phyloP scores from a whole-genome alignment of 129 eudicot genomes.

The Chrysanthemum lavandulifolium region DNA sequence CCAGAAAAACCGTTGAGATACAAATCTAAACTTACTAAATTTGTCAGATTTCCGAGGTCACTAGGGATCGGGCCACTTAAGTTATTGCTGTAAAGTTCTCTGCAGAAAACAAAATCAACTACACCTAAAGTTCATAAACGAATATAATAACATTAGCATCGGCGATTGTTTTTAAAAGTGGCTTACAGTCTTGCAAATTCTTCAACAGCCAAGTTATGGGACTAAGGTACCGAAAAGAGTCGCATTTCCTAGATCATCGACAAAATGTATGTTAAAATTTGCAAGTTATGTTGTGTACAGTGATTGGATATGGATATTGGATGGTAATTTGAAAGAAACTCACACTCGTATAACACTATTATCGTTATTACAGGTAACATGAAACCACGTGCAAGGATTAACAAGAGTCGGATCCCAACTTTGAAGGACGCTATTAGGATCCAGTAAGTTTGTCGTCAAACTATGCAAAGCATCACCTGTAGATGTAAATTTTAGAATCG shows the following conservation, averaged over 20 bases:
- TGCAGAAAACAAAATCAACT: conserved; percentile 29
- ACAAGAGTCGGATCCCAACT: conserved; percentile 95
- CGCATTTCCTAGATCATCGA: conserved; percentile 95
- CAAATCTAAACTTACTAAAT: conserved; percentile 87
- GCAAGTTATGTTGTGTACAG: background rate
- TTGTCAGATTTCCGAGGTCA: conserved; percentile 86
- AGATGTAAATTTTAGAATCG: background rate
- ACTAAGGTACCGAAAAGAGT: conserved; percentile 74
- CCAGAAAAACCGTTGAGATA: conserved; percentile 76
- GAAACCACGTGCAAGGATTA: conserved; percentile 94
- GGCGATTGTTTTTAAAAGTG: background rate
- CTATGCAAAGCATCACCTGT: conserved; percentile 81
- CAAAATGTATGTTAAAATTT: background rate
- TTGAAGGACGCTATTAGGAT: conserved; percentile 80
- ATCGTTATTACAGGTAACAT: conserved; percentile 79
- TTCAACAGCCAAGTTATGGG: conserved; percentile 71
- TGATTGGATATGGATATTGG: too few species aligned
- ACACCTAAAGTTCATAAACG: background rate
- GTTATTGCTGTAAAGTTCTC: conserved; percentile 88
- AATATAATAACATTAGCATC: background rate
- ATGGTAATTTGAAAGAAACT: conserved; percentile 7
- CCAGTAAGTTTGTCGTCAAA: conserved; percentile 55
- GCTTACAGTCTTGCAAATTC: conserved; percentile 90
- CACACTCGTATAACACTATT: conserved; percentile 88
- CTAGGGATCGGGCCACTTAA: conserved; percentile 77